Base-by-base conservation (phyloP, 768 basidiomycete species). In the Leccinum subtestaceum region DNA sequence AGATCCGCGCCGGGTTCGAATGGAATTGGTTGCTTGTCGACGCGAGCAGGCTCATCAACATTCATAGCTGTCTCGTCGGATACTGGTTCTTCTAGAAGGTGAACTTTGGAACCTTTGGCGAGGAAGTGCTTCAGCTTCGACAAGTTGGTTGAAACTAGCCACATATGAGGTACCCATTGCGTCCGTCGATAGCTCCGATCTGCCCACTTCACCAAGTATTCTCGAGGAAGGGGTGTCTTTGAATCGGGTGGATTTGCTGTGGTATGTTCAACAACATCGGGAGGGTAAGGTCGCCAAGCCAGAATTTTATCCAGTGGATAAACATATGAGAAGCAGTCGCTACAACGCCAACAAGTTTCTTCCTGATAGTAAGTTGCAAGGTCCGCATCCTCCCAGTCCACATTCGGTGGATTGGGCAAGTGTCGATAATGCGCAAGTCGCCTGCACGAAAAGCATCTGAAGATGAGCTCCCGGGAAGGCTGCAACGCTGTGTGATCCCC, bases 131-230 rank as follows among this genome's bases (percentile, higher is more conserved):
- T 89, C 59, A 97, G 75, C 68, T 87, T 91, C 11, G 72, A 67
- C n/a, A 74, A 69, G 53, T 84, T 78, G n/a, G 83, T 86, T 10
- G 88, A 83, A 31, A 86, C 76, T 2, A 97, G 77, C 93, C 93
- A 98, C 78, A 89, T 86, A 65, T 98, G 95, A 31, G 93, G 89
- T 2, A 97, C 93, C 95, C 95, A 98, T 70, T 89, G 81, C 11
- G 83, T 76, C 46, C 88, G 83, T 55, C 89, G 78, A 72, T 91
- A 98, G 63, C 93, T 91, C 48, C 88, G 76, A 43, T 80, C 85
- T 9, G 73, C 72, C 93, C 94, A 98, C 71, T 98, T 98, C 56
- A 98, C 85, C 12, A 98, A 84, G 70, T 98, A 98, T 72, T 96
- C 93, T 47, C 95, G 77, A n/a, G 91, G 92, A 15, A 95, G 78